Conservation (phyloP, 2,329 filamentous ascomycete species). For the Colletotrichum cuscutae region DNA sequence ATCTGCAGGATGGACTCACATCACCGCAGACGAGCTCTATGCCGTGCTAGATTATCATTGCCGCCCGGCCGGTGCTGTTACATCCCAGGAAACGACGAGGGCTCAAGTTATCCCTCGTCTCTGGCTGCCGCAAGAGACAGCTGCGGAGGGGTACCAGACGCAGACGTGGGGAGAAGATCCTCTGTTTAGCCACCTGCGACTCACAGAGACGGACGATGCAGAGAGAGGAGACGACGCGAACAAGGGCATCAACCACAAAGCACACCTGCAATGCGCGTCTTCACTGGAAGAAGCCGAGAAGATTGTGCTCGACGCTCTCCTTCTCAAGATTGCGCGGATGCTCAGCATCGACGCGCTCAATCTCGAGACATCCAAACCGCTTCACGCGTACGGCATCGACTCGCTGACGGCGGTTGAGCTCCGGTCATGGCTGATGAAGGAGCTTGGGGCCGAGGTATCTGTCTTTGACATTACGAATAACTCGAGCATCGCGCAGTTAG, state of each 20-base stretch:
- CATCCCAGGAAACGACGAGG: not conserved
- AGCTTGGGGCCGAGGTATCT: slow-evolving; percentile 54
- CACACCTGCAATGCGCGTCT: slow-evolving; percentile 36
- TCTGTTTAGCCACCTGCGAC: slow-evolving; percentile 37
- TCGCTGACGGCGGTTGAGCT: slow-evolving; percentile 46
- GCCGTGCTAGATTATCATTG: slow-evolving; percentile 42
- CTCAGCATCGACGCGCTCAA: slow-evolving; percentile 35
- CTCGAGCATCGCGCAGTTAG: slow-evolving; percentile 38
- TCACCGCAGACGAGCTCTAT: slow-evolving; percentile 39
- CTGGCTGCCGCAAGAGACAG: slow-evolving; percentile 39
- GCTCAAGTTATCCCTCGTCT: slow-evolving; percentile 41
- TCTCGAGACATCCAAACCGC: slow-evolving; percentile 36
- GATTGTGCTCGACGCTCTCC: slow-evolving; percentile 39
- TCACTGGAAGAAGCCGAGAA: slow-evolving; percentile 38
- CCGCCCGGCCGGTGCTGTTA: not conserved
- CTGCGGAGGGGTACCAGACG: slow-evolving; percentile 36
- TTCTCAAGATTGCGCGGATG: slow-evolving; percentile 38
- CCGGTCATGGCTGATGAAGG: slow-evolving; percentile 58
- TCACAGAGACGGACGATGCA: not conserved
- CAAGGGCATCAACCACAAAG: slow-evolving; percentile 30
- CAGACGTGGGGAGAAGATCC: slow-evolving; percentile 39
- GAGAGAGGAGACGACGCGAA: not conserved
- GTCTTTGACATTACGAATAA: slow-evolving; percentile 56
- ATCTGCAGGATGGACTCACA: slow-evolving; percentile 37
- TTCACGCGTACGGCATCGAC: slow-evolving; percentile 40